These are phyloP conservation scores for Geranomyces variabilis DNA, from an alignment of 192 early-diverging fungal genomes.

Conservation along the genomic window DNA sequence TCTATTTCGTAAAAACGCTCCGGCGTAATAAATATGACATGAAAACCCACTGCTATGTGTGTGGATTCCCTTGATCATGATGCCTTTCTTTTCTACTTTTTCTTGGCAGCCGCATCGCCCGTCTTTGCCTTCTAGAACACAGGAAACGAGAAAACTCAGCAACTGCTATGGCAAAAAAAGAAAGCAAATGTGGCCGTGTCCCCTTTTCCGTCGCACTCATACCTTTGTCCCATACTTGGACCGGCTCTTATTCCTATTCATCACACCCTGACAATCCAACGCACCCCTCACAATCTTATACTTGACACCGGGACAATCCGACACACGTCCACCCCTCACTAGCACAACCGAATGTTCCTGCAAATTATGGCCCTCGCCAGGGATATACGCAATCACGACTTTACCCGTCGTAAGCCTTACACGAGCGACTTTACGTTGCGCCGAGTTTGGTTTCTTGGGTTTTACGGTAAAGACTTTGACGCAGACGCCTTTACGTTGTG, in stretches of 20 bases:
- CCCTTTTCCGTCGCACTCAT: background rate
- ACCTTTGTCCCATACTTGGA: slow-evolving; percentile 96
- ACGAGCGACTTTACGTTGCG: slow-evolving; percentile 88
- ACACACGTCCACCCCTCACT: slow-evolving; percentile 91
- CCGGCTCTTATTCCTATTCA: slow-evolving; percentile 74
- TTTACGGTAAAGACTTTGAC: slow-evolving; percentile 94
- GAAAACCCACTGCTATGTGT: no score
- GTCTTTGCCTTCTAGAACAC: slow-evolving; percentile 1
- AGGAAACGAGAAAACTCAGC: background rate
- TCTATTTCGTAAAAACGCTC: no score
- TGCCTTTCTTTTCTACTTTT: no score
- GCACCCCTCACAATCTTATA: slow-evolving; percentile 94
- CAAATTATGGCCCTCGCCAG: slow-evolving; percentile 97
- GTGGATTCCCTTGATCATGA: no score
- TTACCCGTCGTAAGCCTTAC: slow-evolving; percentile 93
- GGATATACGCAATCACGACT: slow-evolving; percentile 93
- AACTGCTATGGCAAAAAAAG: no score
- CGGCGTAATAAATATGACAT: no score
- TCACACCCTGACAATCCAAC: slow-evolving; percentile 93
- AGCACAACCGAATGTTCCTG: slow-evolving; percentile 97
- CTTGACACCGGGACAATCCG: slow-evolving; percentile 96
- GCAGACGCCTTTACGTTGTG: slow-evolving; percentile 92
- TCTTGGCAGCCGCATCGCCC: slow-evolving; percentile 8
- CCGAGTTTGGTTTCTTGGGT: slow-evolving; percentile 99
- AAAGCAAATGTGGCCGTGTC: background rate